Conservation (phyloP, 1,139 yeast species). For the Blastobotrys indianensis region DNA sequence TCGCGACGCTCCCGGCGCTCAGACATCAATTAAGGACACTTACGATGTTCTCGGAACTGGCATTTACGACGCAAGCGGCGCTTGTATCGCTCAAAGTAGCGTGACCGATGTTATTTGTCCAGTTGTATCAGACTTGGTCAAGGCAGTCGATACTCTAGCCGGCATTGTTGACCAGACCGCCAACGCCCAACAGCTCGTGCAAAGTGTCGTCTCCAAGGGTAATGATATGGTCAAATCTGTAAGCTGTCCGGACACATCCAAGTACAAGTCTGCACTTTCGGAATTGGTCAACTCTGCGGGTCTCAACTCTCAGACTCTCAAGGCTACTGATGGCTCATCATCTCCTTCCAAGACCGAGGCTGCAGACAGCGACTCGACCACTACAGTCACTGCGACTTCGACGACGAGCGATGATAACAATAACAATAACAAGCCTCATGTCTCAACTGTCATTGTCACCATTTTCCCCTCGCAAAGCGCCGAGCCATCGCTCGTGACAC, state of each 20-base stretch:
- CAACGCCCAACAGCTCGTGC: slow-evolving; percentile 2
- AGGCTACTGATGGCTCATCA: neutral
- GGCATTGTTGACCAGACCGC: slow-evolving; percentile 5
- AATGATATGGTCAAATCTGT: neutral
- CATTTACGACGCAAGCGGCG: neutral
- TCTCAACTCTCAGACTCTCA: neutral
- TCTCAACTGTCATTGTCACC: no score
- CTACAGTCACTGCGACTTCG: neutral
- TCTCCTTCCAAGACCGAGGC: neutral
- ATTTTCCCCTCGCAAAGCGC: no score
- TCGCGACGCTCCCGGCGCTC: neutral
- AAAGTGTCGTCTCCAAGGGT: neutral
- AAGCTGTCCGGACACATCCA: slow-evolving; percentile 1
- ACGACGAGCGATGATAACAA: neutral
- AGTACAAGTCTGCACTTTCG: slow-evolving; percentile 2
- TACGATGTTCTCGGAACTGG: slow-evolving; percentile 5
- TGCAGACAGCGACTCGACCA: neutral
- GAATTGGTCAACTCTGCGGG: neutral
- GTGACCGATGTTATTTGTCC: slow-evolving; percentile 6
- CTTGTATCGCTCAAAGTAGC: slow-evolving; percentile 1
- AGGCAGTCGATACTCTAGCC: slow-evolving; percentile 1
- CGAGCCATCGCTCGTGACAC: no score
- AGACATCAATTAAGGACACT: slow-evolving; percentile 4
- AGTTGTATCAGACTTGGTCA: neutral
- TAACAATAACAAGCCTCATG: no score